phyloP scores from a whole-genome alignment of 345 rosid species.

The Erucastrum elatum region DNA sequence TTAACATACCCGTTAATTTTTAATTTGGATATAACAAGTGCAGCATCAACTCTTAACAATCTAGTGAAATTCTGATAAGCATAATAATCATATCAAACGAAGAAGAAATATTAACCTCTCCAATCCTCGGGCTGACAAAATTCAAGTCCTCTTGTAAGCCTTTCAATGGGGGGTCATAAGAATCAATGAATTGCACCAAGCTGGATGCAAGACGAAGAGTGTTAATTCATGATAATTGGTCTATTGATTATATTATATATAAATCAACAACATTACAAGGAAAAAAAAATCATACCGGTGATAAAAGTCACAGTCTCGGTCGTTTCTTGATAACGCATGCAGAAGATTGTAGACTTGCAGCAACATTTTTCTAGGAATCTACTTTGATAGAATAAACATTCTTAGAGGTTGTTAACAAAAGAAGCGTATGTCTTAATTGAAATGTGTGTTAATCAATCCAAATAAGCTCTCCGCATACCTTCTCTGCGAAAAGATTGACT shows the following conservation, averaged over 20 bases:
- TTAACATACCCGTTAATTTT: background rate
- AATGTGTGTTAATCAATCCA: constrained; percentile 14
- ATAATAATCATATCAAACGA: constrained; percentile 9
- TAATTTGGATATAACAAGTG: constrained; percentile 9
- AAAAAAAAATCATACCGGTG: constrained; percentile 66
- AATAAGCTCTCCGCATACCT: constrained; percentile 57
- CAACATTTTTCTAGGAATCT: constrained; percentile 98
- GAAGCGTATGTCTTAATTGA: background rate
- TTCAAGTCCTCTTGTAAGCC: constrained; percentile 97
- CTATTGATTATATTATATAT: background rate
- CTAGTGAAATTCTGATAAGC: background rate
- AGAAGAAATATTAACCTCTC: constrained; percentile 68
- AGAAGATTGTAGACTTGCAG: constrained; percentile 92
- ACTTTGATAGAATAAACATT: constrained; percentile 38
- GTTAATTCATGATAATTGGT: background rate
- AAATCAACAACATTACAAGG: constrained; percentile 8
- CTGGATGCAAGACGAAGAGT: constrained; percentile 44
- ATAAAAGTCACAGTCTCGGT: constrained; percentile 95
- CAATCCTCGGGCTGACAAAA: constrained; percentile 98
- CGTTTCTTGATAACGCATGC: constrained; percentile 91
- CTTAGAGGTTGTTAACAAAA: constrained; percentile 15
- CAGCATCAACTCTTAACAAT: constrained; percentile 25
- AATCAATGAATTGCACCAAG: constrained; percentile 92
- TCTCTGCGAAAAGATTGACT: constrained; percentile 91
- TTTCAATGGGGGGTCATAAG: constrained; percentile 95